These are phyloP conservation scores for Chalaropsis ovoidea DNA, from an alignment of 2,329 filamentous ascomycete genomes.

Conservation along the genomic window DNA sequence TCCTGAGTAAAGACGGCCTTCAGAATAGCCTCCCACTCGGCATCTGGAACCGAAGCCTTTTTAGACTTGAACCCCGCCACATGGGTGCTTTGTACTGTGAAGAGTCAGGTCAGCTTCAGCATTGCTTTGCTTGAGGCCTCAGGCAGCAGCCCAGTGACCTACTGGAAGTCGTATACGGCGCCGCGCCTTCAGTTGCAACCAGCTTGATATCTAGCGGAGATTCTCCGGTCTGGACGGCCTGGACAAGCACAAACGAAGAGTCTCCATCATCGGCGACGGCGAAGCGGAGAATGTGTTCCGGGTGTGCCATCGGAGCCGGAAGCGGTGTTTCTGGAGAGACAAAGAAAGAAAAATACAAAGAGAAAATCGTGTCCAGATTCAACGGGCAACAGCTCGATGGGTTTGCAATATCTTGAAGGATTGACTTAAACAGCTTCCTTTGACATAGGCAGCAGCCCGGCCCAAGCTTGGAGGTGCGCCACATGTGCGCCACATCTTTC, in stretches of 20 bases:
- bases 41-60: constrained; percentile 45
- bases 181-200: constrained; percentile 56
- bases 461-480: constrained; percentile 13
- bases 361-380: no score
- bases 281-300: constrained; percentile 44
- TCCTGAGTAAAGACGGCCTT: constrained; percentile 46
- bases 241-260: constrained; percentile 47
- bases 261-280: constrained; percentile 44
- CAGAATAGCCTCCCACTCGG: constrained; percentile 59
- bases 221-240: constrained; percentile 43
- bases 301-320: background rate
- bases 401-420: background rate
- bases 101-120: constrained; percentile 1
- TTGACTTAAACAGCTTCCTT: constrained; percentile 5
- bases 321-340: background rate
- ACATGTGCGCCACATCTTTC: background rate
- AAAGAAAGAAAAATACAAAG: background rate
- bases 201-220: constrained; percentile 55
- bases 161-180: constrained; percentile 49
- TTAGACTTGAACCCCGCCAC: constrained; percentile 44
- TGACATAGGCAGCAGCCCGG: constrained; percentile 11
- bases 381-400: no score
- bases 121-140: background rate
- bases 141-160: constrained; percentile 32
- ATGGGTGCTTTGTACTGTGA: constrained; percentile 37